Evolutionary conservation across 345 rosid genomes (phyloP).

Genomic region (Populus pruinosa): DNA sequence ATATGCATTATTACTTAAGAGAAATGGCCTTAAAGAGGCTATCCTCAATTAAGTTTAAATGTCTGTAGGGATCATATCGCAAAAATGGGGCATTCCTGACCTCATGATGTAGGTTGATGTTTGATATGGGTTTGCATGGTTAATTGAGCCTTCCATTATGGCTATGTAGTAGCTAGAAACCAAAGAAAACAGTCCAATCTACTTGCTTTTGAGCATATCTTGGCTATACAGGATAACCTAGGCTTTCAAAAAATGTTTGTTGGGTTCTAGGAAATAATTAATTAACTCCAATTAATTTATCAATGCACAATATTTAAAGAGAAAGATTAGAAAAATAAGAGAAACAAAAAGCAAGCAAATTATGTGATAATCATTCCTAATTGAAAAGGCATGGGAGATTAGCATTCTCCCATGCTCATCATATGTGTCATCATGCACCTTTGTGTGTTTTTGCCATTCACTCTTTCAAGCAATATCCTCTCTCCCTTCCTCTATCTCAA

Average conservation of each 20-base stretch:
- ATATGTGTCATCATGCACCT: slow-evolving; percentile 69
- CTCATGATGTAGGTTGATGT: background rate
- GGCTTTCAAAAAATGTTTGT: background rate
- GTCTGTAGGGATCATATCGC: too few relatives aligned
- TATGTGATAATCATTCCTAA: slow-evolving; percentile 70
- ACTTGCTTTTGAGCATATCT: background rate
- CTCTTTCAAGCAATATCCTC: slow-evolving; percentile 16
- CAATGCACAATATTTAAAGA: background rate
- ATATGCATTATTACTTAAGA: too few relatives aligned
- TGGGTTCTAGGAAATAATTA: slow-evolving; percentile 2
- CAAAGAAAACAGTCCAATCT: slow-evolving; percentile 3
- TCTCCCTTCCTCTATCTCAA: slow-evolving; percentile 11
- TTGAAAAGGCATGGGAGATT: slow-evolving; percentile 38
- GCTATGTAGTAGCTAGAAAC: background rate
- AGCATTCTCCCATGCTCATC: slow-evolving; percentile 51
- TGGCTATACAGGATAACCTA: background rate
- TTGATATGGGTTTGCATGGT: background rate
- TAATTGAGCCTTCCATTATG: background rate
- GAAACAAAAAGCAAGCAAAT: slow-evolving; percentile 46
- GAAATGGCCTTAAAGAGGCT: too few relatives aligned
- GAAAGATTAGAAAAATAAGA: slow-evolving; percentile 17
- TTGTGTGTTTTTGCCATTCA: slow-evolving; percentile 21
- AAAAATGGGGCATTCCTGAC: too few relatives aligned
- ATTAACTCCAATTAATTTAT: background rate
- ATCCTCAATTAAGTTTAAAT: too few relatives aligned